A percentile compares a stretch with the other conserved stretches of the same genome.
These are phyloP conservation scores for Cyclotella cryptica DNA, from an alignment of 108 stramenopile genomes.

Conservation along the genomic window DNA sequence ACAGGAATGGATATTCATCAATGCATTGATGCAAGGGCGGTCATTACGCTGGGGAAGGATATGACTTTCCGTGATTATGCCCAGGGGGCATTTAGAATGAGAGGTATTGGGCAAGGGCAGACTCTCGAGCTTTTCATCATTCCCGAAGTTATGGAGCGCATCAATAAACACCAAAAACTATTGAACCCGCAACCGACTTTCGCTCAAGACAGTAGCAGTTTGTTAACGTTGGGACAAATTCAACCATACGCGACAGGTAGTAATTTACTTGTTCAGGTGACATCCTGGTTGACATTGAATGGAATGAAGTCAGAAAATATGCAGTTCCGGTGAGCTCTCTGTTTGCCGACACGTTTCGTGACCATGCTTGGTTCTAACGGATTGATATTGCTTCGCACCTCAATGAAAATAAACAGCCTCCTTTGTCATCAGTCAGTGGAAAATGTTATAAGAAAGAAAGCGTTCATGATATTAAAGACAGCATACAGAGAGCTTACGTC, in stretches of 20 bases:
- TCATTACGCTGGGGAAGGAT: conserved; percentile 95
- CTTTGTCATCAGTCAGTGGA: conserved; percentile 91
- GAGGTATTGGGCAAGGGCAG: conserved; percentile 96
- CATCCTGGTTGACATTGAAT: conserved; percentile 97
- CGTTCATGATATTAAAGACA: conserved; percentile 77
- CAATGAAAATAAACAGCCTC: background rate
- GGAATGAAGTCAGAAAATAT: conserved; percentile 98
- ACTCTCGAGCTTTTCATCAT: conserved; percentile 91
- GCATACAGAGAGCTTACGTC: conserved; percentile 87
- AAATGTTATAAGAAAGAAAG: conserved; percentile 95
- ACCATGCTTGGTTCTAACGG: background rate
- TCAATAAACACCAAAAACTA: conserved; percentile 60
- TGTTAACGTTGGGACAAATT: conserved; percentile 56
- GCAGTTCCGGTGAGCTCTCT: conserved; percentile 91
- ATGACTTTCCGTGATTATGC: conserved; percentile 98
- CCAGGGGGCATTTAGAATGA: conserved; percentile 97
- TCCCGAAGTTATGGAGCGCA: conserved; percentile 91
- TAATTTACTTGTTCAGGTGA: conserved; percentile 87
- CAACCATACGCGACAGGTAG: conserved; percentile 34
- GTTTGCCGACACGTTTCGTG: conserved; percentile 36
- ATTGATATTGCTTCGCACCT: background rate
- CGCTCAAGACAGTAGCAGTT: conserved; percentile 51
- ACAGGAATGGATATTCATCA: conserved; percentile 99
- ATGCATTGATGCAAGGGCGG: conserved; percentile 89
- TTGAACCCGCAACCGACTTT: conserved; percentile 28